Evolutionary conservation across 2,329 filamentous ascomycete genomes (phyloP), one percentile per base, ranked within the genome.

Genomic region (Xylariales sp.): DNA sequence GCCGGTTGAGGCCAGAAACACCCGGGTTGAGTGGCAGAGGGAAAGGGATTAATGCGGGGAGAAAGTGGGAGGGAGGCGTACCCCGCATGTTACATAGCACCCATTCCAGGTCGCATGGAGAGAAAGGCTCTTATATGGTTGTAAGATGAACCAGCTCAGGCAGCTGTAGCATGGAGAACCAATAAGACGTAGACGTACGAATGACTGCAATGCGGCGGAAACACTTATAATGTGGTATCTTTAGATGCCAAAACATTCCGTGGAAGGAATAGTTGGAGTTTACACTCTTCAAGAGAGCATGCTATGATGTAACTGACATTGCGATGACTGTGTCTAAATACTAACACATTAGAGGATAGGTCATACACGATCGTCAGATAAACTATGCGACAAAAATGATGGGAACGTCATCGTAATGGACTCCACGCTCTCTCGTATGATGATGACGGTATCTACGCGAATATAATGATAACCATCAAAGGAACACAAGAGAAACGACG

Each of bases 1-100:
- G 30, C 63, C 43, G 8, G 23, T 30, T 30, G 39, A 60, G 50
- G 62, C 53, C 54, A 59, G n/a, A 9, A 57, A 45, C 16, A 45
- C 34, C 9, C 5, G 34, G 10, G 30, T 14, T 23, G 34, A 55
- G 8, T 59, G 39, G 8, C n/a, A 45, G 43, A 32, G 32, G 7
- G 36, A 14, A 18, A 28, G 32, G 7, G 36, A 14, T 16, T 16
- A 6, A 49, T 41, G 54, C 23, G 59, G 53, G 45, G 59, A 54
- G 32, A 23, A 41, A 39, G 9, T 39, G 12, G 9, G 36, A 7
- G 49, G 39, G 43, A 63, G 16, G 43, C 12, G 43, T 67, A 59
- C 53, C 53, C 58, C 46, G 18, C 45, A 46, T 18, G 9, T 30
- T 30, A 52, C 58, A 32, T 52, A 23, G 28, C 9, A 41, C 28